phyloP scores from a whole-genome alignment of 2,329 filamentous ascomycete genomes.

The Domatiomyces catenatus region DNA sequence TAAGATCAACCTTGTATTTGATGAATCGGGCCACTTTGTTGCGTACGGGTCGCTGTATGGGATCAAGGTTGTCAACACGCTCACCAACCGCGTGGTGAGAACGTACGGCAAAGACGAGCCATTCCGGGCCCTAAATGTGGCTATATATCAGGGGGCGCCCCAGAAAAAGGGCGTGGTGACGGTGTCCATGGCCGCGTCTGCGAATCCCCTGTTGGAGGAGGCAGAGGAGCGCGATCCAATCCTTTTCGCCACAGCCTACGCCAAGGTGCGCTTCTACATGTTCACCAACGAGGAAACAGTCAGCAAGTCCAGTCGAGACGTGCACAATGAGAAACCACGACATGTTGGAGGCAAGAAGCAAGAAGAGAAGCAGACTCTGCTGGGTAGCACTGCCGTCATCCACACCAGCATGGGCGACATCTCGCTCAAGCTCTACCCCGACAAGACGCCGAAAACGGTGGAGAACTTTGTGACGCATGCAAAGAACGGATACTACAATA shows the following conservation, averaged over 20 bases:
- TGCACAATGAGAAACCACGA: conserved; percentile 87
- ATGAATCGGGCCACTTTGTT: conserved; percentile 91
- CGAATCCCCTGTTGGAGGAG: conserved; percentile 83
- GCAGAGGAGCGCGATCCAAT: conserved; percentile 84
- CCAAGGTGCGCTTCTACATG: conserved; percentile 91
- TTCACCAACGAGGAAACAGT: conserved; percentile 83
- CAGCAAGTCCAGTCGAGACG: conserved; percentile 68
- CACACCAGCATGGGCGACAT: conserved; percentile 94
- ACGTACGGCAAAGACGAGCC: conserved; percentile 83
- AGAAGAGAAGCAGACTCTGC: conserved; percentile 50
- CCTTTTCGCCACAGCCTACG: conserved; percentile 65
- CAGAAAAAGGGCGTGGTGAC: conserved; percentile 89
- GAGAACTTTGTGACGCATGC: conserved; percentile 95
- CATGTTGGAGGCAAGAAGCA: conserved; percentile 38
- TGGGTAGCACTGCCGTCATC: conserved; percentile 63
- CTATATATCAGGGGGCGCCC: conserved; percentile 85
- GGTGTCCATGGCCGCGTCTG: conserved; percentile 90
- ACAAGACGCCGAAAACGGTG: conserved; percentile 82
- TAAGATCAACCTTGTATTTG: conserved; percentile 78
- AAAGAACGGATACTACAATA: conserved; percentile 87
- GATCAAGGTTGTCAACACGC: conserved; percentile 88
- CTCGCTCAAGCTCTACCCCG: conserved; percentile 79
- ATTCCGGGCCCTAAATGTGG: conserved; percentile 66
- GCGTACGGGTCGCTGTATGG: conserved; percentile 86
- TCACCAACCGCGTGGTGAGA: conserved; percentile 82